Evolutionary conservation across 2,329 filamentous ascomycete genomes (phyloP).

Genomic region (Penicillium sp.): DNA sequence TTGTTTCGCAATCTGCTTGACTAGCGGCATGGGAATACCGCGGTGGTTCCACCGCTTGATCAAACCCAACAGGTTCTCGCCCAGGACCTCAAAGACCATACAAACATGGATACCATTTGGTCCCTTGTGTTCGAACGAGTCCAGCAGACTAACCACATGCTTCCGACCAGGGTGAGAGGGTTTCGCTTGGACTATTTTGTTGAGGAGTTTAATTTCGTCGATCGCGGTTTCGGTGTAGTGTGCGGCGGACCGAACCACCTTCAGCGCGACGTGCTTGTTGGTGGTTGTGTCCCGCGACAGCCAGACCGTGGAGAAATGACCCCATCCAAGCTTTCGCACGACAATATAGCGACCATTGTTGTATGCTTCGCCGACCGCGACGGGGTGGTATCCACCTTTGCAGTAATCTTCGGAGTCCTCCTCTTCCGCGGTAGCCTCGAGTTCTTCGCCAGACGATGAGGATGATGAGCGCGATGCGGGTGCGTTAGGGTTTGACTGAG

Average conservation of each 20-base stretch:
- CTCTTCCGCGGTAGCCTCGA: constrained; percentile 92
- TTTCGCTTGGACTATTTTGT: constrained; percentile 94
- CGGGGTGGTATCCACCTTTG: constrained; percentile 97
- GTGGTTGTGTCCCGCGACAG: constrained; percentile 78
- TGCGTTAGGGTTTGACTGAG: constrained; percentile 27
- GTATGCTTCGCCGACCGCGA: constrained; percentile 91
- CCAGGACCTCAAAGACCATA: constrained; percentile 98
- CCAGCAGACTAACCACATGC: constrained; percentile 92
- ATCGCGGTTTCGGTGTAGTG: constrained; percentile 99
- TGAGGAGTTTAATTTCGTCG: constrained; percentile 97
- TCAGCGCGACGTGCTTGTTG: constrained; percentile 92
- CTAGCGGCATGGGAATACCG: constrained; percentile 91
- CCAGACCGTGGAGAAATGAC: constrained; percentile 98
- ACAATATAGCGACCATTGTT: constrained; percentile 97
- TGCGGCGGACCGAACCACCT: constrained; percentile 94
- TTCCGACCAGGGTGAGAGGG: constrained; percentile 89
- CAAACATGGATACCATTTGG: constrained; percentile 96
- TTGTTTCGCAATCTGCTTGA: constrained; percentile 99
- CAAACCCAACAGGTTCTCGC: constrained; percentile 88
- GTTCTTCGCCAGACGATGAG: constrained; percentile 75
- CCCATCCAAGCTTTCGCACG: constrained; percentile 95
- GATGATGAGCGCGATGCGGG: constrained; percentile 72
- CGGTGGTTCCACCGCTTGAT: constrained; percentile 99
- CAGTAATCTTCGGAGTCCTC: constrained; percentile 99
- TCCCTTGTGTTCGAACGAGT: constrained; percentile 96